Conservation (phyloP, 345 rosid species). For the Tarenaya hassleriana region DNA sequence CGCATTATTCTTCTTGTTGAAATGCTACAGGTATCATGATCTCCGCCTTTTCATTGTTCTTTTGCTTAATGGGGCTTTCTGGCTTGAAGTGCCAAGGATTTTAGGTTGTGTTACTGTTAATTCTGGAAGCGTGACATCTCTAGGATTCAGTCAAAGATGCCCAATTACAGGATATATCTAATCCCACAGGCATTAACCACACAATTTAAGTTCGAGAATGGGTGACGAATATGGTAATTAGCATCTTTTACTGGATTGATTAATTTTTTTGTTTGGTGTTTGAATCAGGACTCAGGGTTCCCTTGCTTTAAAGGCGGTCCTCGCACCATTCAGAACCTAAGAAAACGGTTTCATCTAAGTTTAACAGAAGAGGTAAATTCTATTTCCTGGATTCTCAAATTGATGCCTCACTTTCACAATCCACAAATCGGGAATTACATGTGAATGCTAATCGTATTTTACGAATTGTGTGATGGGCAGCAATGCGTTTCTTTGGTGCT, state of each 20-base stretch:
- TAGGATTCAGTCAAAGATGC: too few species aligned
- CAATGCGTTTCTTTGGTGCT: slow-evolving; percentile 99
- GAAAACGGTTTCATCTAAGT: slow-evolving; percentile 75
- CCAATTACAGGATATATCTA: too few species aligned
- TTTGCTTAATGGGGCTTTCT: too few species aligned
- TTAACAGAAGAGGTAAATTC: slow-evolving; percentile 71
- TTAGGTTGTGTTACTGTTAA: too few species aligned
- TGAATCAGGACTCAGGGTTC: slow-evolving; percentile 69
- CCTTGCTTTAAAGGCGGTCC: slow-evolving; percentile 92
- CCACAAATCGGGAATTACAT: too few species aligned
- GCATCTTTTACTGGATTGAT: slow-evolving; percentile 2
- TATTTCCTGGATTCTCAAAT: background rate
- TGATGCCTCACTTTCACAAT: too few species aligned
- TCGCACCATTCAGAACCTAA: slow-evolving; percentile 57
- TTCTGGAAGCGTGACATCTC: background rate
- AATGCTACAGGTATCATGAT: slow-evolving; percentile 85
- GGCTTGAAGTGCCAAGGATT: too few species aligned
- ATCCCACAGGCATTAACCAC: too few species aligned
- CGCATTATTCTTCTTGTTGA: slow-evolving; percentile 93
- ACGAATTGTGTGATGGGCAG: slow-evolving; percentile 35
- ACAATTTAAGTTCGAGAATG: too few species aligned
- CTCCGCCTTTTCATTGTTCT: slow-evolving; percentile 7
- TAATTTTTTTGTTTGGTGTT: slow-evolving; percentile 11
- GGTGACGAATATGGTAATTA: background rate
- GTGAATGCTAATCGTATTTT: background rate